Percentiles rank a stretch among this genome's conserved stretches.
Evolutionary conservation across 2,329 filamentous ascomycete species (phyloP).

Genomic region (Trichoderma endophyticum): DNA sequence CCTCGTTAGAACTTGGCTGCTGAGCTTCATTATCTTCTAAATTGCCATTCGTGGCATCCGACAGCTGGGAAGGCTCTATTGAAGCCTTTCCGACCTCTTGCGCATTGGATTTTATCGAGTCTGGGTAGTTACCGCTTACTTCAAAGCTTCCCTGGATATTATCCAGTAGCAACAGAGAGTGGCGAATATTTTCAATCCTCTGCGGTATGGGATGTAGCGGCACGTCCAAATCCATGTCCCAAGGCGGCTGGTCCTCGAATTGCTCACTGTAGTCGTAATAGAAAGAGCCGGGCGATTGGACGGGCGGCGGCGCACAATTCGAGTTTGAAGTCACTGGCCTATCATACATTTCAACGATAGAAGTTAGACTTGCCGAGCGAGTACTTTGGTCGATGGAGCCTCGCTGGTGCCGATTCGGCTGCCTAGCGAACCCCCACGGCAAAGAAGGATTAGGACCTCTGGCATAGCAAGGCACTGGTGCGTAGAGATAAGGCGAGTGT

Average conservation of each 20-base stretch:
- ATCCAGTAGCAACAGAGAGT: conserved; percentile 26
- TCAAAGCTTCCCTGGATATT: conserved; percentile 13
- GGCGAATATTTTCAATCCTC: conserved; percentile 25
- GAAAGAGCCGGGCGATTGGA: conserved; percentile 36
- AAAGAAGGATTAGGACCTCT: conserved; percentile 38
- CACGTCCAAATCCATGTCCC: conserved; percentile 18
- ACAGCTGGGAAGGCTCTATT: background rate
- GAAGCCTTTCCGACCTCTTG: background rate
- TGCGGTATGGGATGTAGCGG: conserved; percentile 34
- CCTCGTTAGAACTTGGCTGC: background rate
- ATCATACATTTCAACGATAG: conserved; percentile 49
- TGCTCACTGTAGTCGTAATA: conserved; percentile 55
- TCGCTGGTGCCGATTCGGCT: conserved; percentile 33
- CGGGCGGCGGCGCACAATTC: conserved; percentile 26
- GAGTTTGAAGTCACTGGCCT: conserved; percentile 28
- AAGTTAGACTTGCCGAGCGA: conserved; percentile 49
- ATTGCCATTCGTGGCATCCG: background rate
- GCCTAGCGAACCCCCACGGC: conserved; percentile 27
- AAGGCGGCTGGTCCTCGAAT: conserved; percentile 38
- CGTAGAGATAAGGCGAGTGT: conserved; percentile 26
- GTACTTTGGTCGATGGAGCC: conserved; percentile 37
- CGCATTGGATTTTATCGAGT: background rate
- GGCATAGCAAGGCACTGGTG: conserved; percentile 26
- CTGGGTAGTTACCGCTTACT: background rate
- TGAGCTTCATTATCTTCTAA: background rate